These are phyloP conservation scores for Fusarium tricinctum DNA, from an alignment of 2,329 filamentous ascomycete species.

Conservation along the genomic window DNA sequence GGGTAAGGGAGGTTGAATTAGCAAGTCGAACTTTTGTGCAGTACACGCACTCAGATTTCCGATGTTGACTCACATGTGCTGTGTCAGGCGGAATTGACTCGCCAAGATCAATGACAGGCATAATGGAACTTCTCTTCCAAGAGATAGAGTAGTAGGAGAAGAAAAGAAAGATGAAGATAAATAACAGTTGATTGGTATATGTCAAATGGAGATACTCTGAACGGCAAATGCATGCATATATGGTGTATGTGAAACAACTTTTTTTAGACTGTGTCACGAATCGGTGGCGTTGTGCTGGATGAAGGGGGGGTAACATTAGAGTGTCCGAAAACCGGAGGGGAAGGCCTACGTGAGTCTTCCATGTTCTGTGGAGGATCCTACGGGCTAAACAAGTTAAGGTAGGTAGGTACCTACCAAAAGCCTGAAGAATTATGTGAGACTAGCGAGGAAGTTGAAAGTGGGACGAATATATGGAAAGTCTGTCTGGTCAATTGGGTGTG, in stretches of 20 bases:
- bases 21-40: neutral
- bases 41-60: slow-evolving; percentile 4
- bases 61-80: slow-evolving; percentile 73
- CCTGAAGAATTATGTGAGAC: slow-evolving; percentile 15
- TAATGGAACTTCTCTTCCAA: slow-evolving; percentile 41
- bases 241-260: slow-evolving; percentile 19
- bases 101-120: slow-evolving; percentile 70
- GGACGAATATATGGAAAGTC: slow-evolving; percentile 18
- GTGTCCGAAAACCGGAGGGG: slow-evolving; percentile 43
- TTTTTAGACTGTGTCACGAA: slow-evolving; percentile 27
- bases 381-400: neutral
- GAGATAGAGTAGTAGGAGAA: neutral
- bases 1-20: neutral
- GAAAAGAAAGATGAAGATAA: neutral
- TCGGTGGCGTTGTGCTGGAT: slow-evolving; percentile 36
- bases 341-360: slow-evolving; percentile 21
- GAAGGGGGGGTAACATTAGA: slow-evolving; percentile 6
- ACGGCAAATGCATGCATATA: slow-evolving; percentile 1
- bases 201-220: neutral
- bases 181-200: slow-evolving; percentile 2
- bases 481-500: neutral
- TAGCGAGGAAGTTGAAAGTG: slow-evolving; percentile 16
- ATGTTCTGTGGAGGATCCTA: neutral
- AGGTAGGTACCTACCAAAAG: slow-evolving; percentile 3
- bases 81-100: slow-evolving; percentile 83